Base-by-base conservation (phyloP, 352 stramenopile species). In the Phytophthora melonis region DNA sequence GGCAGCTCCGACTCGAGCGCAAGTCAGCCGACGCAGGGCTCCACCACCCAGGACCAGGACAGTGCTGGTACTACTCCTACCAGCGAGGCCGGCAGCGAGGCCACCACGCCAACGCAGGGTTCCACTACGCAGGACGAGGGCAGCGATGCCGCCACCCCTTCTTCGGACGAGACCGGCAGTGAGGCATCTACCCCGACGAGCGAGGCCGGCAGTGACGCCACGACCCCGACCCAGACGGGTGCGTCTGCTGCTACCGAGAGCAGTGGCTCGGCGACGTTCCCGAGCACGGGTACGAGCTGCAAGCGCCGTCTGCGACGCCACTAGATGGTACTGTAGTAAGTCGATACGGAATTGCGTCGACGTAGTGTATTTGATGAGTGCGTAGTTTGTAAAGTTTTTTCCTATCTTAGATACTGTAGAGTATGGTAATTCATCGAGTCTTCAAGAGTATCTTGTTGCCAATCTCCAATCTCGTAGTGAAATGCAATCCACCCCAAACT, bases 251-350 rank as follows among this genome's bases (percentile, higher is more conserved):
- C 59, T 34, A 62, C 47, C 8, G 62, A 75, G 45, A 66, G 34
- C 61, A 70, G 63, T 36, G 47, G 23, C 2, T 66, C 63, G 43
- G 63, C 60, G 1, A 75, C 68, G 18, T 72, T 75, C 41, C 68
- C 68, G 10, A 72, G 63, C 62, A 75, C 56, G 32, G 68, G 68
- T 39, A 75, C 62, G 34, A 75, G 68, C 57, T 75, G 68, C 68
- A 75, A 75, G 52, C 68, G 63, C 52, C 68, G 68, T 57, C 68
- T 75, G 23, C 68, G 68, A 6, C 68, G 66, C 25, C 61, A 75
- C 39, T 75, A 75, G 30, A 72, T 66, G 49, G 45, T n/a, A 18
- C 27, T 30, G 58, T 58, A 53, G 19, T 41, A 9, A 41, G 43
- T 52, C 47, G 60, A 45, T 21, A 50, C 21, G 27, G 57, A 39